A percentile compares a stretch with the other conserved stretches of the same genome.
Evolutionary conservation across 345 rosid species (phyloP).

Genomic region (Gossypium mustelinum): DNA sequence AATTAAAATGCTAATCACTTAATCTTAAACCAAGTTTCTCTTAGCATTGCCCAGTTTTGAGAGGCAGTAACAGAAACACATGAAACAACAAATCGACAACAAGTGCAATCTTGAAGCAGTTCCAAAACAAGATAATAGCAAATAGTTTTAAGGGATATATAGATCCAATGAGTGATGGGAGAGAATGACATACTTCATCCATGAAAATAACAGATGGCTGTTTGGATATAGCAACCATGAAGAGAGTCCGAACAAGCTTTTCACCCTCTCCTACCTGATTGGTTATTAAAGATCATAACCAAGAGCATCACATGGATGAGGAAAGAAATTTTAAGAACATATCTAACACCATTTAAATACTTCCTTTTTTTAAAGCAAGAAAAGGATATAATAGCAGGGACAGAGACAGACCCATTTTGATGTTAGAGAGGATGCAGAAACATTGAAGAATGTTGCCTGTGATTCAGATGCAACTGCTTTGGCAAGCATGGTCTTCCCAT

Average conservation of each 20-base stretch:
- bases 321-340: slow-evolving; percentile 11
- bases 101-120: neutral
- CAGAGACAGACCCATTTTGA: slow-evolving; percentile 79
- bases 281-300: slow-evolving; percentile 11
- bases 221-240: slow-evolving; percentile 82
- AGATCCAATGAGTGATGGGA: neutral
- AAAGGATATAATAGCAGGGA: neutral
- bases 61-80: neutral
- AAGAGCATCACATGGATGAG: neutral
- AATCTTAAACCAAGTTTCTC: neutral
- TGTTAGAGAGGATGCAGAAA: slow-evolving; percentile 91
- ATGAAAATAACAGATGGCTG: slow-evolving; percentile 96
- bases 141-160: neutral
- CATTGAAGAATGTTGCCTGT: slow-evolving; percentile 89
- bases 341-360: slow-evolving; percentile 2
- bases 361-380: neutral
- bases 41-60: neutral
- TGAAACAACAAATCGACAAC: neutral
- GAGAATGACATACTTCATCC: slow-evolving; percentile 65
- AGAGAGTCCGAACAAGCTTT: slow-evolving; percentile 88
- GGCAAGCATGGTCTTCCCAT: slow-evolving; percentile 98
- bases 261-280: slow-evolving; percentile 95
- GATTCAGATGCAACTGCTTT: slow-evolving; percentile 99
- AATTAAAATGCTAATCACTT: neutral
- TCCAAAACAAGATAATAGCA: neutral